phyloP scores from a whole-genome alignment of 306 rosid genomes.

The Mimosa bimucronata region DNA sequence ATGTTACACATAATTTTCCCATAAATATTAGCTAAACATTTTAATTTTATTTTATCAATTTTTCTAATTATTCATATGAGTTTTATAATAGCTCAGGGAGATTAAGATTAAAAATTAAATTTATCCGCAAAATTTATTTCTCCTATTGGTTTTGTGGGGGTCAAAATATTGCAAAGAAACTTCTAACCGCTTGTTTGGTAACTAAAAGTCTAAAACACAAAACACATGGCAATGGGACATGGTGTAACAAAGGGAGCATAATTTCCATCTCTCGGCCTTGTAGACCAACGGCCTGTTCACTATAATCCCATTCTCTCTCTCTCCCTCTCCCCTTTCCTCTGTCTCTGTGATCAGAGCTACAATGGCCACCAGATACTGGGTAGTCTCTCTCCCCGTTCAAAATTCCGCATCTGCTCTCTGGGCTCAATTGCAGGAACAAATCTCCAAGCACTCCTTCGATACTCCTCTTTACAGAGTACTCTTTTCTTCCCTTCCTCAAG shows the following conservation, averaged over 20 bases:
- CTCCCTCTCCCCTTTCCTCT: neutral
- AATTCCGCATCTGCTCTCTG: constrained; percentile 73
- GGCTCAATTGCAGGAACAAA: constrained; percentile 78
- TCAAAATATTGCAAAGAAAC: neutral
- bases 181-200: neutral
- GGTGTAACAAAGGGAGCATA: neutral
- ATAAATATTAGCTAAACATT: too few relatives aligned
- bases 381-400: constrained; percentile 84
- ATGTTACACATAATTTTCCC: too few relatives aligned
- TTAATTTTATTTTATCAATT: too few relatives aligned
- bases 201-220: neutral
- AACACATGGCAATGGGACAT: neutral
- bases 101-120: neutral
- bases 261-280: neutral
- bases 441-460: constrained; percentile 96
- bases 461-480: constrained; percentile 87
- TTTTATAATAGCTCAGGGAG: too few relatives aligned
- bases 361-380: constrained; percentile 95
- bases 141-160: neutral
- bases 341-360: constrained; percentile 28
- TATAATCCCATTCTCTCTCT: neutral
- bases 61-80: too few relatives aligned
- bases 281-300: neutral
- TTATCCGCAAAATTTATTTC: neutral
- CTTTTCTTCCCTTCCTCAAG: constrained; percentile 15